A percentile compares a stretch with the other conserved stretches of the same genome.
These are phyloP conservation scores for Aspergillus sp. DNA, from an alignment of 2,329 filamentous ascomycete genomes.

Conservation along the genomic window DNA sequence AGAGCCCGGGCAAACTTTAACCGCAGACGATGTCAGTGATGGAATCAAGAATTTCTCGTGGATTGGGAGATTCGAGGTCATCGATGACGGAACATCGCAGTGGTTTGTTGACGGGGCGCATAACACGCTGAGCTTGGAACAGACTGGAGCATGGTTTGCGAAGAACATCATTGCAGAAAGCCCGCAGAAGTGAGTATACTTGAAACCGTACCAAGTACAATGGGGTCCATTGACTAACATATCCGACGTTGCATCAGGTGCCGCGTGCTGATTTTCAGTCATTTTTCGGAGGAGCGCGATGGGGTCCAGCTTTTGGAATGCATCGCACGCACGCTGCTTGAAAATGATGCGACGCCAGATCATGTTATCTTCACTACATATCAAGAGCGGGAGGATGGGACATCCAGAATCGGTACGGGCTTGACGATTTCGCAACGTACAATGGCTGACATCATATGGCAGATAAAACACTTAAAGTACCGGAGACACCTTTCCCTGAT, in stretches of 20 bases:
- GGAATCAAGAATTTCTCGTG: conserved; percentile 29
- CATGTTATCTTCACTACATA: conserved; percentile 34
- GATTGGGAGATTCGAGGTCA: conserved; percentile 36
- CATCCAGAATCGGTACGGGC: conserved; percentile 22
- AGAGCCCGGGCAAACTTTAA: conserved; percentile 15
- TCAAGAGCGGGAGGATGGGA: conserved; percentile 23
- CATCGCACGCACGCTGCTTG: conserved; percentile 19
- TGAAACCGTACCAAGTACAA: not conserved
- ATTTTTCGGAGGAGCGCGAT: conserved; percentile 31
- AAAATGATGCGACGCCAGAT: conserved; percentile 17
- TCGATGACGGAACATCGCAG: conserved; percentile 19
- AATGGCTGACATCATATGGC: conserved; percentile 8
- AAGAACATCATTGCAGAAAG: conserved; percentile 10
- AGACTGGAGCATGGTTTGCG: conserved; percentile 41
- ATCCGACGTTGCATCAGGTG: not conserved
- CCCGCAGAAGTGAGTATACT: conserved; percentile 11
- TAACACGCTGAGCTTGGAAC: conserved; percentile 41
- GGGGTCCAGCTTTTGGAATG: conserved; percentile 20
- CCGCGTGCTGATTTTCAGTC: conserved; percentile 34
- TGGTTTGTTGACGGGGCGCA: conserved; percentile 48
- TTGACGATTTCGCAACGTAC: not conserved
- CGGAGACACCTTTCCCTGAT: conserved; percentile 19
- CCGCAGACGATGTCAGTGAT: conserved; percentile 21
- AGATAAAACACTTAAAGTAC: conserved; percentile 20
- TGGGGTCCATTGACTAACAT: not conserved